These are phyloP conservation scores for Graphilbum sp. DNA, from an alignment of 2,329 filamentous ascomycete species.

Conservation along the genomic window DNA sequence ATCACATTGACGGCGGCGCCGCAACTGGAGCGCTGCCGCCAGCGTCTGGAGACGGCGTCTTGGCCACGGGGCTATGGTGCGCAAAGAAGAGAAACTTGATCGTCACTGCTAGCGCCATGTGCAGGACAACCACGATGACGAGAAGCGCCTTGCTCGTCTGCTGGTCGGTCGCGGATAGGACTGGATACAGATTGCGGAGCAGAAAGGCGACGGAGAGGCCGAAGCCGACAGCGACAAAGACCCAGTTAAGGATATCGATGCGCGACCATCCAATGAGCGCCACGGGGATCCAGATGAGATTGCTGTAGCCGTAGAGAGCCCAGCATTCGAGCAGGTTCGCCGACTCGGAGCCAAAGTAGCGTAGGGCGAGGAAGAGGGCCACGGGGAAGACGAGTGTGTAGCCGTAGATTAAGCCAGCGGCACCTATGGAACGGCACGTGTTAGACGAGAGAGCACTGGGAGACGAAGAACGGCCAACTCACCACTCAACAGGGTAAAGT, in stretches of 20 bases:
- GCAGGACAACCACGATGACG: conserved; percentile 66
- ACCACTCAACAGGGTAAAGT: conserved; percentile 80
- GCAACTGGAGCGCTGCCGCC: conserved; percentile 2
- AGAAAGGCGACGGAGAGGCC: conserved; percentile 70
- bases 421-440: too few species aligned
- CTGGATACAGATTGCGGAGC: conserved; percentile 73
- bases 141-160: conserved; percentile 82
- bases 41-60: conserved; percentile 2
- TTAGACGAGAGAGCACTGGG: neutral
- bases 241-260: conserved; percentile 75
- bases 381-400: conserved; percentile 83
- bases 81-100: conserved; percentile 98
- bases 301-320: conserved; percentile 90
- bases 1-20: neutral
- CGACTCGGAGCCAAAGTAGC: conserved; percentile 89
- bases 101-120: conserved; percentile 77
- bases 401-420: conserved; percentile 85
- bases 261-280: conserved; percentile 84
- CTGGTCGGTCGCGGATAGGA: conserved; percentile 80
- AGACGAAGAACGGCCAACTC: conserved; percentile 13
- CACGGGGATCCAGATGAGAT: conserved; percentile 93
- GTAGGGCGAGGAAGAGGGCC: conserved; percentile 70
- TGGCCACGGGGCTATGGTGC: conserved; percentile 41
- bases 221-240: conserved; percentile 79
- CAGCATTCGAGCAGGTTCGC: conserved; percentile 91